Percentiles rank a stretch among this genome's conserved stretches.
Evolutionary conservation across 2,329 filamentous ascomycete species (phyloP).

Genomic region (Metarhizium anisopliae): DNA sequence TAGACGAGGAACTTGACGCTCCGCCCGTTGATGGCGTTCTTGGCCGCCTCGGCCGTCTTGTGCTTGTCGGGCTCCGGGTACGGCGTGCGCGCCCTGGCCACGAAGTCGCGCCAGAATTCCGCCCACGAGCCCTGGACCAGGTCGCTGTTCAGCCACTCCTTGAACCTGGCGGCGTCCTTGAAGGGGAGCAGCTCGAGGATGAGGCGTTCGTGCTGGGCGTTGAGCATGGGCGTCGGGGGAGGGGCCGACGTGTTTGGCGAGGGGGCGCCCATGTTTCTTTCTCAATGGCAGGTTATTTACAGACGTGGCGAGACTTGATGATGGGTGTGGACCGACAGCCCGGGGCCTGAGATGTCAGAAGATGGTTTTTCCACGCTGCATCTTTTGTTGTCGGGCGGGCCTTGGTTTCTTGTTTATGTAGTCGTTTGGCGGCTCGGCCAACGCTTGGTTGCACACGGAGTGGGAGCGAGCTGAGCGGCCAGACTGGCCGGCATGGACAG

Average conservation of each 20-base stretch:
- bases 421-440: too few relatives aligned
- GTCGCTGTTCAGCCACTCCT: constrained; percentile 23
- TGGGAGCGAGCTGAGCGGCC: too few relatives aligned
- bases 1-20: constrained; percentile 23
- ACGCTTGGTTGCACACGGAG: too few relatives aligned
- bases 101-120: constrained; percentile 26
- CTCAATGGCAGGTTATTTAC: neutral
- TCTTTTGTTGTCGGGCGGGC: too few relatives aligned
- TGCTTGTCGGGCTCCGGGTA: constrained; percentile 23
- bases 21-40: constrained; percentile 20
- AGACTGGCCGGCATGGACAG: too few relatives aligned
- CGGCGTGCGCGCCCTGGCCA: constrained; percentile 8
- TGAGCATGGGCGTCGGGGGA: constrained; percentile 7
- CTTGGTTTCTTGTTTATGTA: too few relatives aligned
- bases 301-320: too few relatives aligned
- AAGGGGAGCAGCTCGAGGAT: constrained; percentile 30
- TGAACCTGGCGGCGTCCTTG: constrained; percentile 22
- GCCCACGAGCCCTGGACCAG: constrained; percentile 26
- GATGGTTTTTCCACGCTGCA: too few relatives aligned
- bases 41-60: constrained; percentile 19
- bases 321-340: too few relatives aligned
- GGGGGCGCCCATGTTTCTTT: neutral
- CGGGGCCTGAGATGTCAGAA: too few relatives aligned
- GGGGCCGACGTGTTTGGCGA: neutral
- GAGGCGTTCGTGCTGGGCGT: constrained; percentile 27